Percentiles rank a stretch among this genome's conserved stretches.
These are phyloP conservation scores for Penicillium atrosanguineum DNA, from an alignment of 495 filamentous ascomycete species.

Conservation along the genomic window DNA sequence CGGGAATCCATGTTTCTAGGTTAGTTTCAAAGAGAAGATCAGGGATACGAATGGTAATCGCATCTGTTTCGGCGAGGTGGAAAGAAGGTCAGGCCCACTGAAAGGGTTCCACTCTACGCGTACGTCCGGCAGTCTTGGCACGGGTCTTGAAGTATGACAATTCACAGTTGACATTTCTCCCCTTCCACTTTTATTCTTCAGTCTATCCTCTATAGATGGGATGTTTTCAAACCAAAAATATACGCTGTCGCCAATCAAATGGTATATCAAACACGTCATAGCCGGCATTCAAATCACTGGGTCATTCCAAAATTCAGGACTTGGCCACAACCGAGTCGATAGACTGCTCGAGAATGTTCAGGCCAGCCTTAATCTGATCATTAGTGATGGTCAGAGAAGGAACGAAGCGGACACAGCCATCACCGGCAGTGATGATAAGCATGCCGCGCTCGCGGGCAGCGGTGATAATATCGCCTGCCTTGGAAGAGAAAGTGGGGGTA, in stretches of 20 bases:
- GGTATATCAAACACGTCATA: conserved; percentile 26
- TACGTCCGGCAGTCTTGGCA: neutral
- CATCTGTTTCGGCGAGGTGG: neutral
- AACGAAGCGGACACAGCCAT: conserved; percentile 83
- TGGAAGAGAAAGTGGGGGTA: conserved; percentile 59
- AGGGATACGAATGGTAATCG: neutral
- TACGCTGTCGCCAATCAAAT: conserved; percentile 12
- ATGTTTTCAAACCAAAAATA: conserved; percentile 1
- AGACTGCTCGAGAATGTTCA: conserved; percentile 74
- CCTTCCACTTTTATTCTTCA: neutral
- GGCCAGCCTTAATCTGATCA: conserved; percentile 70
- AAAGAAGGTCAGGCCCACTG: neutral
- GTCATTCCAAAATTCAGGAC: conserved; percentile 10
- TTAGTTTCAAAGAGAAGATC: neutral
- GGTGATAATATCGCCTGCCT: conserved; percentile 61
- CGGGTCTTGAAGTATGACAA: neutral
- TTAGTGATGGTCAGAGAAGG: conserved; percentile 76
- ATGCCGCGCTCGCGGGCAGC: conserved; percentile 86
- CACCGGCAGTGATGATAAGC: conserved; percentile 87
- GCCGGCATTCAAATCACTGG: conserved; percentile 11
- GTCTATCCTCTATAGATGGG: neutral
- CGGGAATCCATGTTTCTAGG: conserved; percentile 1
- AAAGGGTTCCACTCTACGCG: neutral
- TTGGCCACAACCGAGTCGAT: conserved; percentile 52
- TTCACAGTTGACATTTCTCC: neutral